Conservation (phyloP, 257 asterid genomes). For the Plantago elongata region DNA sequence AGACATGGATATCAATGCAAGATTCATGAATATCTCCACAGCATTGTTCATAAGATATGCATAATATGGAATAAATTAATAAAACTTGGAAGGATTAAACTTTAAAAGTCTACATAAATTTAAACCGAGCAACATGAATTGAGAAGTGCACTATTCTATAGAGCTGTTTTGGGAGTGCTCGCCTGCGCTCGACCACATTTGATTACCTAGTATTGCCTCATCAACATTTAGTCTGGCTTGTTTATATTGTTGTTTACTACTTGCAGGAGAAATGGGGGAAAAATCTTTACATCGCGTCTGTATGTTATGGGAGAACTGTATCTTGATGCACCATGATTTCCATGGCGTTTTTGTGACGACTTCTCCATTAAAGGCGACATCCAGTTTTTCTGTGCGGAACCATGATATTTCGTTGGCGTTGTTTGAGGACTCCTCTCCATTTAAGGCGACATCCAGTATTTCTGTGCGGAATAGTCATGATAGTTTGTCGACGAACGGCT, state of each 20-base stretch:
- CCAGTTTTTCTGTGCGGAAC: too few species aligned
- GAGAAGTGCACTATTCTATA: too few species aligned
- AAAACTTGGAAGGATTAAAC: too few species aligned
- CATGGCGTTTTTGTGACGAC: too few species aligned
- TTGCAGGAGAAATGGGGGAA: conserved; percentile 82
- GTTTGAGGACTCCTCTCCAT: too few species aligned
- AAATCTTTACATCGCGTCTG: conserved; percentile 72
- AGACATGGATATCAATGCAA: neutral
- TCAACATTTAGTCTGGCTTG: neutral
- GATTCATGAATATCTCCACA: neutral
- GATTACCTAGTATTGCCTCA: neutral
- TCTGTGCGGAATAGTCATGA: too few species aligned
- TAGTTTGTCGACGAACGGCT: too few species aligned
- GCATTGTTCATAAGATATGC: neutral
- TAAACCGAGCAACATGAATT: neutral
- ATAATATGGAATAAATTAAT: neutral
- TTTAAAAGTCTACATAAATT: neutral
- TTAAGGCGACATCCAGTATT: too few species aligned
- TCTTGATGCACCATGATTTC: conserved; percentile 29
- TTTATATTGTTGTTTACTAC: neutral
- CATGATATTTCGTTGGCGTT: too few species aligned
- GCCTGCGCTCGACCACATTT: too few species aligned
- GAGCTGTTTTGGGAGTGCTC: too few species aligned
- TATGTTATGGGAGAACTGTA: conserved; percentile 77
- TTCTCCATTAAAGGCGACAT: too few species aligned